These are phyloP conservation scores for Candida railenensis DNA, from an alignment of 805 yeast genomes.

Conservation along the genomic window DNA sequence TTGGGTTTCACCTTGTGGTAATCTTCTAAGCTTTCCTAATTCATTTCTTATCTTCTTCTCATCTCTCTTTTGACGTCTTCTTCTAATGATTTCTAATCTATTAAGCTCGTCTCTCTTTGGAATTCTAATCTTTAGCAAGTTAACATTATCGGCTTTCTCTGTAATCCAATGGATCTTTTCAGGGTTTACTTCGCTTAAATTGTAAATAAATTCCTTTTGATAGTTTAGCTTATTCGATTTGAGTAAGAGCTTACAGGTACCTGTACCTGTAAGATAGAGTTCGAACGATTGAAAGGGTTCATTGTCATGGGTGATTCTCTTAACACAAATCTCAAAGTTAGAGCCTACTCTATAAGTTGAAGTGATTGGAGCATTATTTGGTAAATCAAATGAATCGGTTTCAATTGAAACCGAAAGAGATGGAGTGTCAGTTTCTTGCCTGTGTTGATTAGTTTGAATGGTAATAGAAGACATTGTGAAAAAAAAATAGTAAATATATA, in stretches of 20 bases:
- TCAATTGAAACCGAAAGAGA: background rate
- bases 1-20: background rate
- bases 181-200: background rate
- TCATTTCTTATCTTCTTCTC: conserved; percentile 3
- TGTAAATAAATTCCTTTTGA: background rate
- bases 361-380: background rate
- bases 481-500: too few species aligned
- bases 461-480: background rate
- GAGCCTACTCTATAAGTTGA: conserved; percentile 3
- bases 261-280: background rate
- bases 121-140: conserved; percentile 2
- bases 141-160: background rate
- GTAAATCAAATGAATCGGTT: background rate
- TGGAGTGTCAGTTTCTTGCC: background rate
- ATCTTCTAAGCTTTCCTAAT: conserved; percentile 1
- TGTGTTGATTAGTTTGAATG: background rate
- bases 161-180: conserved; percentile 1
- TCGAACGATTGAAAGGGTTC: conserved; percentile 2
- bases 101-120: background rate
- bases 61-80: conserved; percentile 2
- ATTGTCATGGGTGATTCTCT: conserved; percentile 1
- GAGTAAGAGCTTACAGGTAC: background rate
- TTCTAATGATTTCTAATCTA: background rate
- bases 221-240: background rate
- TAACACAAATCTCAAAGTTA: conserved; percentile 3